These are phyloP conservation scores for Moringa oleifera DNA, from an alignment of 345 rosid genomes.

Conservation along the genomic window DNA sequence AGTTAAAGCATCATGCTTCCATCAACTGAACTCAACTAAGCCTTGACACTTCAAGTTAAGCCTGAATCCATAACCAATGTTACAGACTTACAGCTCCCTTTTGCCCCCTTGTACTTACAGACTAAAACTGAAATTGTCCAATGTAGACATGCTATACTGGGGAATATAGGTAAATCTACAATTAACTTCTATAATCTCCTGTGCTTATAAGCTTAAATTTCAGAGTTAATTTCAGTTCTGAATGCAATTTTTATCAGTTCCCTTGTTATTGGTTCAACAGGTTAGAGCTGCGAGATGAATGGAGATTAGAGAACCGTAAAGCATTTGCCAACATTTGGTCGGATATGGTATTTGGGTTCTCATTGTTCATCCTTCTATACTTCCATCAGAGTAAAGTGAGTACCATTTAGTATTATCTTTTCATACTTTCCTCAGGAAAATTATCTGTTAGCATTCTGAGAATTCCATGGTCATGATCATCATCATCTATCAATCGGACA, in stretches of 20 bases:
- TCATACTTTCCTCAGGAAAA: not conserved
- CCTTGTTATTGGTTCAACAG: conserved; percentile 38
- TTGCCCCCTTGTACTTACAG: not conserved
- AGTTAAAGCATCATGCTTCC: not conserved
- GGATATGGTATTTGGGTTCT: conserved; percentile 83
- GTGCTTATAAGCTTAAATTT: not conserved
- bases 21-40: not conserved
- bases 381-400: conserved; percentile 86
- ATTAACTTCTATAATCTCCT: not conserved
- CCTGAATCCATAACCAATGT: too few relatives aligned
- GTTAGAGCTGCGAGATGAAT: conserved; percentile 80
- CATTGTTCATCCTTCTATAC: conserved; percentile 67
- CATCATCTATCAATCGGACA: too few relatives aligned
- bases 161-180: not conserved
- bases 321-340: conserved; percentile 97
- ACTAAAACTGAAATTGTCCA: too few relatives aligned
- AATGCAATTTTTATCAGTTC: not conserved
- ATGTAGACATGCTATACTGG: not conserved
- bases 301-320: conserved; percentile 82
- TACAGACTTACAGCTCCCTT: too few relatives aligned
- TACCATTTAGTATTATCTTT: not conserved
- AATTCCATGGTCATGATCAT: too few relatives aligned
- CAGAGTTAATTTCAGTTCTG: not conserved
- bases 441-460: not conserved
- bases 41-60: not conserved